phyloP scores from a whole-genome alignment of 1,139 yeast species.

The Zhuliangozyma parablackwelliae region DNA sequence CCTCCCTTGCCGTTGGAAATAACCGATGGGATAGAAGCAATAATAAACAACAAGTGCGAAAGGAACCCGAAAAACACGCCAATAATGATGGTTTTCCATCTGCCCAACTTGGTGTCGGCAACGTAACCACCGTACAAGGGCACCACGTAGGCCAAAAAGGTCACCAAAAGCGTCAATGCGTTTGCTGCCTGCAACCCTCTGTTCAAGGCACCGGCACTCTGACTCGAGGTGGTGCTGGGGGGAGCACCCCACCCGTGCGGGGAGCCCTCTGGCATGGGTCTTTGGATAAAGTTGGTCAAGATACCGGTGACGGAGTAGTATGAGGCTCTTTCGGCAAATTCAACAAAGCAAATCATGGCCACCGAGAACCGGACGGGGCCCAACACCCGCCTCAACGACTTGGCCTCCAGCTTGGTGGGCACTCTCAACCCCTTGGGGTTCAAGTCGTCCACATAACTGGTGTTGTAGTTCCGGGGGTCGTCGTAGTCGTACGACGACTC shows the following conservation, averaged over 20 bases:
- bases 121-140: slow-evolving; percentile 43
- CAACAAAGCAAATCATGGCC: slow-evolving; percentile 39
- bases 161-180: slow-evolving; percentile 34
- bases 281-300: slow-evolving; percentile 40
- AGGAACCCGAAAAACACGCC: slow-evolving; percentile 37
- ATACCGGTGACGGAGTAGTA: slow-evolving; percentile 41
- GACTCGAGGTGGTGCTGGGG: slow-evolving; percentile 45
- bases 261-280: slow-evolving; percentile 51
- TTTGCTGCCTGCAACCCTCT: slow-evolving; percentile 37
- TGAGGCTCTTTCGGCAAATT: slow-evolving; percentile 46
- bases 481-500: slow-evolving; percentile 22
- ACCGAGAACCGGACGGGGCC: slow-evolving; percentile 24
- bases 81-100: slow-evolving; percentile 37
- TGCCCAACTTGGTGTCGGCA: slow-evolving; percentile 42
- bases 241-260: slow-evolving; percentile 36
- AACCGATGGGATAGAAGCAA: slow-evolving; percentile 38
- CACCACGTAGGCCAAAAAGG: slow-evolving; percentile 39
- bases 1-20: slow-evolving; percentile 29
- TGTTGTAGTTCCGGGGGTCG: slow-evolving; percentile 22
- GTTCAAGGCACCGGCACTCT: slow-evolving; percentile 33
- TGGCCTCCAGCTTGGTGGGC: slow-evolving; percentile 42
- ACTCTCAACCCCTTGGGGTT: slow-evolving; percentile 31
- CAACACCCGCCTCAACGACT: slow-evolving; percentile 37
- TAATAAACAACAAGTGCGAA: slow-evolving; percentile 34
- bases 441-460: slow-evolving; percentile 24